Percentiles rank a stretch among this genome's conserved stretches.
phyloP scores from a whole-genome alignment of 139 green algal species.

The Tetraselmis chui region DNA sequence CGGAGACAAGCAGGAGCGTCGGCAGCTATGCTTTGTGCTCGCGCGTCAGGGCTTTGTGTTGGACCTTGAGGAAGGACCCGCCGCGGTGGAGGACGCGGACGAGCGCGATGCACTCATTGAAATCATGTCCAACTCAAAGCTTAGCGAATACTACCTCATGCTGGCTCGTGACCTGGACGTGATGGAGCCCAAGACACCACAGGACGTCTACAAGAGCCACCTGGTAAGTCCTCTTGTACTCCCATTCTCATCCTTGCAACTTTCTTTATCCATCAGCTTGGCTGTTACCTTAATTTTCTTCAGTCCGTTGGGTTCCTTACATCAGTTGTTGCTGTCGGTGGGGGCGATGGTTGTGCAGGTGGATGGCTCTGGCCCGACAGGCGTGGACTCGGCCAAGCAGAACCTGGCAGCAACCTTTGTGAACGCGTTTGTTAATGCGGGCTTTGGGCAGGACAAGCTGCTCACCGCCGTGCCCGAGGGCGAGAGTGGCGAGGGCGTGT shows the following conservation, averaged over 20 bases:
- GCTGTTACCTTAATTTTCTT: too few relatives aligned
- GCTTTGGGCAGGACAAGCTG: slow-evolving; percentile 92
- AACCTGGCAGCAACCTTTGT: slow-evolving; percentile 96
- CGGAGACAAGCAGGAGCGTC: slow-evolving; percentile 64
- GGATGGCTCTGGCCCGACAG: slow-evolving; percentile 10
- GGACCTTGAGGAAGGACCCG: slow-evolving; percentile 70
- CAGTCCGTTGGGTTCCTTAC: too few relatives aligned
- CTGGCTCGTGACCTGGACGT: slow-evolving; percentile 96
- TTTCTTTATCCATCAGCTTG: too few relatives aligned
- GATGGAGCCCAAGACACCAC: slow-evolving; percentile 85
- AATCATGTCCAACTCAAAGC: slow-evolving; percentile 74
- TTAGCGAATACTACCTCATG: slow-evolving; percentile 82
- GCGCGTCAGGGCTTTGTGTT: slow-evolving; percentile 58
- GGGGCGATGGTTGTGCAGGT: too few relatives aligned
- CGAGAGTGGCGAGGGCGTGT: slow-evolving; percentile 14
- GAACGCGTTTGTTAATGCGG: slow-evolving; percentile 97
- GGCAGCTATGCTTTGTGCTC: slow-evolving; percentile 92
- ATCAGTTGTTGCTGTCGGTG: too few relatives aligned
- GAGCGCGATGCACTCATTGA: slow-evolving; percentile 54
- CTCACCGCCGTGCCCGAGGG: slow-evolving; percentile 35
- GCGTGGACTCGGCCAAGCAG: slow-evolving; percentile 80
- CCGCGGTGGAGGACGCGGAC: slow-evolving; percentile 57
- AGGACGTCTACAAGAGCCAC: slow-evolving; percentile 97
- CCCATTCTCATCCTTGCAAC: background rate
- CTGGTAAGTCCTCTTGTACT: slow-evolving; percentile 38